Evolutionary conservation across 2,329 filamentous ascomycete genomes (phyloP).

Genomic region (Trichoderma sp.): DNA sequence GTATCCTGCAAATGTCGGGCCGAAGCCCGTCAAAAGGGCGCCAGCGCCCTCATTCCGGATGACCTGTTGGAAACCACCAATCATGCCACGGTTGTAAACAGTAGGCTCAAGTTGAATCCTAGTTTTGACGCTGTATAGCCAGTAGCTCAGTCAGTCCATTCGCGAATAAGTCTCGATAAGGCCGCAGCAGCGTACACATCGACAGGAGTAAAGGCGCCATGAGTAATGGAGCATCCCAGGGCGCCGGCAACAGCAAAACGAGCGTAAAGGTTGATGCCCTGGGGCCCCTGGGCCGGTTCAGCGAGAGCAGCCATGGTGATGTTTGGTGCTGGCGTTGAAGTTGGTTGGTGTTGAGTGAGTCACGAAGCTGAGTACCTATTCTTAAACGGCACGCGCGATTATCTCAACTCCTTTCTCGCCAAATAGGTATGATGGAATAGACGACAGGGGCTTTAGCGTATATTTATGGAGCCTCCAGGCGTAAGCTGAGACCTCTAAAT

Average conservation of each 20-base stretch:
- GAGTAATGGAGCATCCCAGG: conserved; percentile 96
- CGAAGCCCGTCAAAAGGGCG: conserved; percentile 82
- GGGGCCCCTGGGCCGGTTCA: conserved; percentile 47
- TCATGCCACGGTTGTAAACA: conserved; percentile 86
- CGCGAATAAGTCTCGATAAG: not conserved
- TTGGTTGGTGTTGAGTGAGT: not conserved
- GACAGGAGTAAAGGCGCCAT: conserved; percentile 94
- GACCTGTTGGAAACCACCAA: conserved; percentile 86
- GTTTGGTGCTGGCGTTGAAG: not conserved
- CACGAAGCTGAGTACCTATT: not conserved
- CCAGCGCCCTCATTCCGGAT: conserved; percentile 82
- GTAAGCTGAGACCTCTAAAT: not conserved
- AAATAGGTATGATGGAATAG: not conserved
- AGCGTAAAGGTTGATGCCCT: conserved; percentile 76
- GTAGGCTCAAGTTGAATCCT: conserved; percentile 89
- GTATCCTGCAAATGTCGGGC: conserved; percentile 86
- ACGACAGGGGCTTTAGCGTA: not conserved
- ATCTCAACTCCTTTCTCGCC: not conserved
- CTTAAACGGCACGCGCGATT: not conserved
- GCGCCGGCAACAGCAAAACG: conserved; percentile 97
- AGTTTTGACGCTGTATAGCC: conserved; percentile 77
- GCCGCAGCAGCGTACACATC: conserved; percentile 81
- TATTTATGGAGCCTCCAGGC: not conserved
- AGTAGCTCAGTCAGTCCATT: conserved; percentile 33
- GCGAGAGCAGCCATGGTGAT: conserved; percentile 34